These are phyloP conservation scores for Phytophthora gonapodyides DNA, from an alignment of 352 stramenopile species.

Conservation along the genomic window DNA sequence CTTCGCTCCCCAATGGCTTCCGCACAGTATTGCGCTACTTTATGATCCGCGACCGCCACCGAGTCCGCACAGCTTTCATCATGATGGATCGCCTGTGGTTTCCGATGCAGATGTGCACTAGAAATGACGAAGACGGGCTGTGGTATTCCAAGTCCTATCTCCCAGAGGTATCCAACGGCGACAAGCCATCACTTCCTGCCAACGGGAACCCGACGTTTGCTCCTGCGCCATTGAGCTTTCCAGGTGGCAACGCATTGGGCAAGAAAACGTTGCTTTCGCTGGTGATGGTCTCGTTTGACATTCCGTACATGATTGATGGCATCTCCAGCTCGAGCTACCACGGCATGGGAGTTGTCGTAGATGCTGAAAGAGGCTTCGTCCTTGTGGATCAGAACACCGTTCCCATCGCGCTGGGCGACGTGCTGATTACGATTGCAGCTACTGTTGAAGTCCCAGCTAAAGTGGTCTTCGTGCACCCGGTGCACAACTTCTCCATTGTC, in stretches of 20 bases:
- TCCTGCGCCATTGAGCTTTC: constrained; percentile 68
- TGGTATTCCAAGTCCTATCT: constrained; percentile 60
- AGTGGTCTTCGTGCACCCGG: constrained; percentile 92
- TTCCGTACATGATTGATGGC: constrained; percentile 92
- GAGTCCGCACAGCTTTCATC: constrained; percentile 85
- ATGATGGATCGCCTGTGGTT: constrained; percentile 92
- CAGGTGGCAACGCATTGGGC: constrained; percentile 61
- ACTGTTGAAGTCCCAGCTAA: constrained; percentile 87
- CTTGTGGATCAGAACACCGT: constrained; percentile 94
- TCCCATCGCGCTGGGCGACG: constrained; percentile 84
- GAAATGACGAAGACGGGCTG: constrained; percentile 72
- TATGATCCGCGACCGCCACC: constrained; percentile 86
- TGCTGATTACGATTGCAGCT: constrained; percentile 88
- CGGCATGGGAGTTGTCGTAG: constrained; percentile 89
- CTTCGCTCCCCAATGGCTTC: constrained; percentile 74
- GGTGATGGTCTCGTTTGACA: constrained; percentile 93
- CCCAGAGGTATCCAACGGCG: constrained; percentile 13
- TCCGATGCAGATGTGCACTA: constrained; percentile 76
- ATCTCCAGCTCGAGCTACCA: constrained; percentile 90
- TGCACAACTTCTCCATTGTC: constrained; percentile 92
- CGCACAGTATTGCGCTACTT: constrained; percentile 87
- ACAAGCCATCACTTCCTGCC: constrained; percentile 28
- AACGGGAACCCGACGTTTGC: constrained; percentile 60
- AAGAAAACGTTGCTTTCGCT: constrained; percentile 82
- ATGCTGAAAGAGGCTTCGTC: constrained; percentile 84